Evolutionary conservation across 192 early-diverging fungal genomes (phyloP).

Genomic region (Coemansia asiatica): DNA sequence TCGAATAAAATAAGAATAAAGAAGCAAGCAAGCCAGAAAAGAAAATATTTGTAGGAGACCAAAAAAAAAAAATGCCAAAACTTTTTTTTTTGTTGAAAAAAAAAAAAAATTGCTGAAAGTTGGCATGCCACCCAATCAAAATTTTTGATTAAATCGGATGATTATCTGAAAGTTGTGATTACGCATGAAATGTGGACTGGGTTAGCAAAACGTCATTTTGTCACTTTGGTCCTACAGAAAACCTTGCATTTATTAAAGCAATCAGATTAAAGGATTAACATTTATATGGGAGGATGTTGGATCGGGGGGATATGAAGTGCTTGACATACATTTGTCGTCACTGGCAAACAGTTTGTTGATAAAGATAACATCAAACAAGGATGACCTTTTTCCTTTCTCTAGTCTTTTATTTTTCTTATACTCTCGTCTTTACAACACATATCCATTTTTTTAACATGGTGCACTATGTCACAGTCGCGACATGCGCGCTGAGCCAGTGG

Average conservation of each 20-base stretch:
- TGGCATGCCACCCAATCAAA: background rate
- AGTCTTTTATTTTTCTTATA: background rate
- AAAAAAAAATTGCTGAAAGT: constrained; percentile 5
- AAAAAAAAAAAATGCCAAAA: constrained; percentile 2
- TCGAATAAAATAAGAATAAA: background rate
- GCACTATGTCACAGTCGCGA: constrained; percentile 70
- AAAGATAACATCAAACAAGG: background rate
- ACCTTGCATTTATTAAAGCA: too few species aligned
- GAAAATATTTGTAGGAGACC: background rate
- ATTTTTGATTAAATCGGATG: background rate
- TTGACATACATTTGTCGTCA: too few species aligned
- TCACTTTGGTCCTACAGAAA: background rate
- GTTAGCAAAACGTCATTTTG: too few species aligned
- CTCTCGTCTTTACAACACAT: background rate
- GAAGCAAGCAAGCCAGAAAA: background rate
- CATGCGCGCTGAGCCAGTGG: constrained; percentile 89
- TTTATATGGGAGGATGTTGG: too few species aligned
- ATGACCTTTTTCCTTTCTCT: background rate
- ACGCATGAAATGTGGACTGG: too few species aligned
- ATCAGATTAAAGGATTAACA: too few species aligned
- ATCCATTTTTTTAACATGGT: constrained; percentile 20
- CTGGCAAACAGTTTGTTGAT: too few species aligned
- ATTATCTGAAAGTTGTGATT: background rate
- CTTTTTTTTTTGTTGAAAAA: constrained; percentile 4
- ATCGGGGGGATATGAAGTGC: too few species aligned